phyloP scores from a whole-genome alignment of 495 filamentous ascomycete genomes.

The Clohesyomyces aquaticus region DNA sequence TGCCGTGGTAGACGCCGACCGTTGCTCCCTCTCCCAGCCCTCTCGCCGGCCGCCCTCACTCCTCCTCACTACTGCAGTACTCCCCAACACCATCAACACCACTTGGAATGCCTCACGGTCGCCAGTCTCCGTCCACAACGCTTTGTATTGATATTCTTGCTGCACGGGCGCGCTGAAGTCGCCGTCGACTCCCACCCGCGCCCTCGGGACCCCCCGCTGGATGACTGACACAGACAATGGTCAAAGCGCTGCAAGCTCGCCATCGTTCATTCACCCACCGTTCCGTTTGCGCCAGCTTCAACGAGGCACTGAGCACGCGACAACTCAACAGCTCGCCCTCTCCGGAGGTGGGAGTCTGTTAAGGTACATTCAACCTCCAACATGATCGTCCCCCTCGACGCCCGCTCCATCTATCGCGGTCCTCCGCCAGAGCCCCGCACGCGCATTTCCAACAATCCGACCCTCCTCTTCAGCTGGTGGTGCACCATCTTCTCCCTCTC shows the following conservation, averaged over 20 bases:
- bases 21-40: conserved; percentile 14
- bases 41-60: background rate
- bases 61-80: background rate
- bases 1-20: conserved; percentile 3
- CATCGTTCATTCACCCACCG: conserved; percentile 8
- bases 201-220: conserved; percentile 23
- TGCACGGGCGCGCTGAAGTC: conserved; percentile 22
- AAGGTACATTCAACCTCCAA: background rate
- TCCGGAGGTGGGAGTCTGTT: conserved; percentile 39
- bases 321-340: conserved; percentile 39
- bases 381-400: conserved; percentile 34
- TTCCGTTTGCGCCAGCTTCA: background rate
- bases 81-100: too few relatives aligned
- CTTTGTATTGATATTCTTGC: too few relatives aligned
- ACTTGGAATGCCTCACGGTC: too few relatives aligned
- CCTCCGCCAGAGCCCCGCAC: conserved; percentile 36
- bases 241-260: conserved; percentile 29
- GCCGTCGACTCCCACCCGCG: conserved; percentile 30
- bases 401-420: conserved; percentile 28
- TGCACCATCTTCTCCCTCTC: conserved; percentile 78
- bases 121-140: too few relatives aligned
- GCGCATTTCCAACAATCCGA: conserved; percentile 37
- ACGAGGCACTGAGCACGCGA: conserved; percentile 24
- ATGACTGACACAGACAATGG: conserved; percentile 29
- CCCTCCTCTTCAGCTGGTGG: conserved; percentile 90